These are phyloP conservation scores for Blastobotrys apis DNA, from an alignment of 1,139 yeast species.

Conservation along the genomic window DNA sequence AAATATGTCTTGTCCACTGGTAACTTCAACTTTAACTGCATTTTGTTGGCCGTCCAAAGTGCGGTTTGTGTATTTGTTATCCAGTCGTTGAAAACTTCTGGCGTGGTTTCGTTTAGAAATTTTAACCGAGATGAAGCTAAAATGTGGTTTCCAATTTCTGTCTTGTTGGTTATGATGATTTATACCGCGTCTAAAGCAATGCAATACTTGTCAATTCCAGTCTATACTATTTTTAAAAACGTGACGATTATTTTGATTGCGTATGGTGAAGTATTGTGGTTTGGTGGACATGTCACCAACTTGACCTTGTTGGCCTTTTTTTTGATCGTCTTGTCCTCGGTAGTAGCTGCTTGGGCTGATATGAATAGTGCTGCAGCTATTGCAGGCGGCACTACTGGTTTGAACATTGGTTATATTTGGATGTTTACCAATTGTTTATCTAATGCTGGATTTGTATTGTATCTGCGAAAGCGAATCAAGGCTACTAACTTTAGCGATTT, in stretches of 20 bases:
- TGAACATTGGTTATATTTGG: slow-evolving; percentile 84
- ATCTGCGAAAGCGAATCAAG: slow-evolving; percentile 97
- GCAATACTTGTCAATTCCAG: slow-evolving; percentile 87
- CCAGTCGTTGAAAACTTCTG: slow-evolving; percentile 62
- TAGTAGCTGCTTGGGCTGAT: slow-evolving; percentile 94
- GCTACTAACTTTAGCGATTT: slow-evolving; percentile 94
- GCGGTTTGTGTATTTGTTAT: slow-evolving; percentile 76
- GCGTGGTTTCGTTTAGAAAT: slow-evolving; percentile 79
- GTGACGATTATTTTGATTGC: slow-evolving; percentile 95
- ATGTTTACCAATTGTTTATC: slow-evolving; percentile 92
- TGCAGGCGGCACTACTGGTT: slow-evolving; percentile 39
- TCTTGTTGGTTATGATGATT: slow-evolving; percentile 85
- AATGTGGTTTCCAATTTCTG: slow-evolving; percentile 88
- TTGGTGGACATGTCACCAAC: slow-evolving; percentile 86
- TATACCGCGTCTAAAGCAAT: slow-evolving; percentile 95
- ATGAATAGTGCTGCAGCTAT: slow-evolving; percentile 35
- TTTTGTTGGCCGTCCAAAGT: slow-evolving; percentile 53
- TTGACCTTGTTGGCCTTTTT: slow-evolving; percentile 86
- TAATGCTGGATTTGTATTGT: slow-evolving; percentile 86
- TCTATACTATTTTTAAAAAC: slow-evolving; percentile 95
- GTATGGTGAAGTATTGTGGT: slow-evolving; percentile 96
- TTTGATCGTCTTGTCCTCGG: slow-evolving; percentile 88
- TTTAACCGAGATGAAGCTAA: slow-evolving; percentile 84
- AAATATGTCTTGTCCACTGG: slow-evolving; percentile 85
- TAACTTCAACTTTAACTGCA: slow-evolving; percentile 83